Conservation (phyloP, 108 stramenopile species). For the Aurantiochytrium sp. region DNA sequence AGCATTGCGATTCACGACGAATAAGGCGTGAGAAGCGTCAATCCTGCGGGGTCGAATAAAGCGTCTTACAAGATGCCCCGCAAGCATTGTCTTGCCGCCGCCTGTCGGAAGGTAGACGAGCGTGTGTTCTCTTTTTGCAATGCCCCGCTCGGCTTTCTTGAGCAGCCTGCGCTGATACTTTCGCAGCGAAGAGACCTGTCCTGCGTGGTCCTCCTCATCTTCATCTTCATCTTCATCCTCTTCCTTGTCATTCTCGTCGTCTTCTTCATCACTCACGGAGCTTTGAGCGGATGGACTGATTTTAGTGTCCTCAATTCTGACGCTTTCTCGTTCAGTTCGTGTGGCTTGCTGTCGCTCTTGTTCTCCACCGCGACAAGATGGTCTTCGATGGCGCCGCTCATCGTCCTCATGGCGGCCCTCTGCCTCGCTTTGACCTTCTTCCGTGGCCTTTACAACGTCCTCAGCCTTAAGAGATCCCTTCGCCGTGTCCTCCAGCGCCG, state of each 20-base stretch:
- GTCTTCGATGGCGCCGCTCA: not conserved
- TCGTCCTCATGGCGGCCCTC: not conserved
- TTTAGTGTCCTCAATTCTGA: no score
- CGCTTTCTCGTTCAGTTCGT: no score
- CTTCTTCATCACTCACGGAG: no score
- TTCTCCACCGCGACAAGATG: no score
- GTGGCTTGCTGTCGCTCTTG: no score
- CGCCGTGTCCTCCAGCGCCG: no score
- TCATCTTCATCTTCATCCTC: not conserved
- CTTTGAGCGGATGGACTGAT: no score
- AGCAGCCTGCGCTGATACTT: slow-evolving; percentile 15
- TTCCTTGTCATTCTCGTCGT: not conserved
- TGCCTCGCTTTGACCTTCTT: not conserved
- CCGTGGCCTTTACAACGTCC: not conserved
- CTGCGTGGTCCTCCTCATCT: not conserved
- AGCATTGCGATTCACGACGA: not conserved
- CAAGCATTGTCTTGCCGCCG: slow-evolving; percentile 4
- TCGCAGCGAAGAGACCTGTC: not conserved
- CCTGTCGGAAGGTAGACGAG: slow-evolving; percentile 6
- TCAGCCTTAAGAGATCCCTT: no score
- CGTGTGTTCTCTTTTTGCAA: not conserved
- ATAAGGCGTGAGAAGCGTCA: not conserved
- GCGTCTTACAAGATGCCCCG: not conserved
- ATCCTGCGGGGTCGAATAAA: not conserved
- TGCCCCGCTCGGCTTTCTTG: not conserved